These are phyloP conservation scores for Alternaria dauci DNA, from an alignment of 2,329 filamentous ascomycete genomes.

Conservation along the genomic window DNA sequence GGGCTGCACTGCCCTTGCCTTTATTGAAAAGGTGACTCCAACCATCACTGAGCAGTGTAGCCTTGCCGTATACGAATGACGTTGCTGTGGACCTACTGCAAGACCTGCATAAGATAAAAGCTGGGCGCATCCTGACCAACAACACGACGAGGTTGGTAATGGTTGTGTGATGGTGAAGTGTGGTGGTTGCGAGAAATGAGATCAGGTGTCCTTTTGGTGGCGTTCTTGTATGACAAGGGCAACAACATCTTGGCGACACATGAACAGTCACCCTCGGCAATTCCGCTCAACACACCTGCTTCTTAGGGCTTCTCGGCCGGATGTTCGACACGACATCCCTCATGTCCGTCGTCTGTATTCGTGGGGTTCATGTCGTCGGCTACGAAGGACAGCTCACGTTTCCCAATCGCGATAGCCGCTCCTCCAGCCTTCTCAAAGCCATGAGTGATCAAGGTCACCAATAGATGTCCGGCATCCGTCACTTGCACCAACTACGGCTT, in stretches of 20 bases:
- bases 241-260: conserved; percentile 15
- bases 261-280: conserved; percentile 9
- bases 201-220: conserved; percentile 14
- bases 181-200: neutral
- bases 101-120: neutral
- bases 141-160: neutral
- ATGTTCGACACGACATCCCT: neutral
- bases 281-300: neutral
- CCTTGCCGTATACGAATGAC: neutral
- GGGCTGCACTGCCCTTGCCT: conserved; percentile 18
- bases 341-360: neutral
- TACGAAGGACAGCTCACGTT: neutral
- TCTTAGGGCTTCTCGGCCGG: neutral
- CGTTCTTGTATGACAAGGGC: conserved; percentile 16
- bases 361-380: no score
- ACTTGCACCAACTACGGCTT: neutral
- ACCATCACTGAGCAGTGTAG: conserved; percentile 1
- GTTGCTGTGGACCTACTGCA: neutral
- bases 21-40: conserved; percentile 21
- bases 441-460: neutral
- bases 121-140: neutral
- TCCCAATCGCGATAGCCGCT: neutral
- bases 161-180: neutral
- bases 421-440: neutral
- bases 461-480: neutral